Evolutionary conservation across 2,329 filamentous ascomycete species (phyloP).

Genomic region (Pezicula radicicola): DNA sequence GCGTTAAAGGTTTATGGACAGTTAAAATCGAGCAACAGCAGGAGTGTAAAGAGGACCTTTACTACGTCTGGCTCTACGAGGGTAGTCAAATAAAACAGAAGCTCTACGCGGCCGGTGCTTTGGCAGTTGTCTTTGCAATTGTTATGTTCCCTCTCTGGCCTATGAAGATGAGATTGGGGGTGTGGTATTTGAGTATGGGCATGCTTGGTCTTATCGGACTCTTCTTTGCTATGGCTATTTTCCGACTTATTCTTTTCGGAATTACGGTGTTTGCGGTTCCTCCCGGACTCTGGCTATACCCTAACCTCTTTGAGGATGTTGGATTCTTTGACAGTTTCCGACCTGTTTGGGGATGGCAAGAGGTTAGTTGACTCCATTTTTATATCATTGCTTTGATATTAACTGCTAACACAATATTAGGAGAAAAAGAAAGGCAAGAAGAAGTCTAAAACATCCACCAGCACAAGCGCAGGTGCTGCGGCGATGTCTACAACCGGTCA

Average conservation of each 20-base stretch:
- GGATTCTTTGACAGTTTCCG: conserved; percentile 97
- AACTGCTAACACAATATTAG: conserved; percentile 8
- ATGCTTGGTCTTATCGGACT: conserved; percentile 85
- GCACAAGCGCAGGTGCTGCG: conserved; percentile 23
- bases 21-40: conserved; percentile 96
- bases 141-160: conserved; percentile 98
- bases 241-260: conserved; percentile 91
- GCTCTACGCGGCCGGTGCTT: conserved; percentile 80
- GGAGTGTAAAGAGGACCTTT: conserved; percentile 79
- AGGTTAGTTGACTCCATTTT: conserved; percentile 53
- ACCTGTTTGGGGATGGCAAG: conserved; percentile 97
- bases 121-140: conserved; percentile 79
- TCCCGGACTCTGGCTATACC: conserved; percentile 96
- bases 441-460: conserved; percentile 25
- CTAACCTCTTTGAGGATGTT: conserved; percentile 97
- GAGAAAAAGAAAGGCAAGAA: conserved; percentile 34
- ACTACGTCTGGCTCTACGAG: conserved; percentile 97
- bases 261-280: conserved; percentile 81
- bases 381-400: background rate
- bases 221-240: conserved; percentile 97
- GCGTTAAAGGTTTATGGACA: conserved; percentile 93
- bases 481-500: conserved; percentile 30
- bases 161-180: conserved; percentile 81
- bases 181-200: conserved; percentile 96
- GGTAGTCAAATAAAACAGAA: conserved; percentile 92